Base-by-base conservation (phyloP, 495 filamentous ascomycete genomes). In the Friedmanniomyces simplex region DNA sequence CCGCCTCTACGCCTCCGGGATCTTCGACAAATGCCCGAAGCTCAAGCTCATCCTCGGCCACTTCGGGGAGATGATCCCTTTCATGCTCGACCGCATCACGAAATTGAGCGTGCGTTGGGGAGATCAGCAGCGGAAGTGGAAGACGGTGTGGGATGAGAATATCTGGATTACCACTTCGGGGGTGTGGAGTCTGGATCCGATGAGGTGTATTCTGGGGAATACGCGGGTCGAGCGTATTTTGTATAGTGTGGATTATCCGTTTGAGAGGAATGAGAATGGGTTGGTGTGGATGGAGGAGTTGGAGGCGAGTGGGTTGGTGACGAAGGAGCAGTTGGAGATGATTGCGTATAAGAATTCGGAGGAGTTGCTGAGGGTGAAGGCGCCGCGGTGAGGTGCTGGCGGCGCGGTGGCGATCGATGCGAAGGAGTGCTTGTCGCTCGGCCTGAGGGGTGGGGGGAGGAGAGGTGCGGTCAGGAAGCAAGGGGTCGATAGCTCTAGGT, bases 211-310 rank as follows among this genome's bases (percentile, higher is more conserved):
- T 18, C 60, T 81, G 61, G 55, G 71, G 12, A 77, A 77, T 28
- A 77, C 76, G 14, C 74, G 68, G 55, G 62, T 77, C 26, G 76
- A 81, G 10, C 65, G 68, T 12, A 73, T 84, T 20, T 54, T 85
- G 68, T 84, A 76, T 58, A 78, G 74, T 50, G 77, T 82, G 14
- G 79, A 82, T 55, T 83, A 82, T 66, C 82, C 81, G 0, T 85
- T 80, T 53, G 70, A 67, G 55, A 59, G 61, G 30, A 75, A 74
- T 60, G 69, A 75, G 58, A 69, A 64, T 21, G 71, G 71, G n/a
- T 60, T 71, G 54, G 68, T 64, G 18, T 80, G 73, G 62, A 65
- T 83, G 30, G 60, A 71, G 60, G 73, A 79, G 62, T 59, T 82
- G 46, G 69, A 73, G 63, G 57, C 66, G 61, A 80, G 79, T 56